Conservation (phyloP, 345 rosid genomes). For the Linum usitatissimum region DNA sequence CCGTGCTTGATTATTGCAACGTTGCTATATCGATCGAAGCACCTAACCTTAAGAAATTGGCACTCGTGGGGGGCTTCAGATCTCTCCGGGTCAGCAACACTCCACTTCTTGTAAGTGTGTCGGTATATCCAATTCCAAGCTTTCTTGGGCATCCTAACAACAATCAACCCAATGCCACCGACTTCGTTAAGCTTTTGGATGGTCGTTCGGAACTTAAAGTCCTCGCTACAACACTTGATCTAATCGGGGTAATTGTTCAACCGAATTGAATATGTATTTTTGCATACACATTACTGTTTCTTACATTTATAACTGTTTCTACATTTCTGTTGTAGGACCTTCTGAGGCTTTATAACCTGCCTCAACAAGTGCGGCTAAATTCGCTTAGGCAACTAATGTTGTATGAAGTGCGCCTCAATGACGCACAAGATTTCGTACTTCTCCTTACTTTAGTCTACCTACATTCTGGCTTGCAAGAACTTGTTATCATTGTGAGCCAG, state of each 20-base stretch:
- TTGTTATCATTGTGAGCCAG: background rate
- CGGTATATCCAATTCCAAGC: background rate
- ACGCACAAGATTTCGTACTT: background rate
- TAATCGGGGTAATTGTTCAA: no score
- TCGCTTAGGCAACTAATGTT: background rate
- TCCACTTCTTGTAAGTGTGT: background rate
- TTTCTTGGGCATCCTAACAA: background rate
- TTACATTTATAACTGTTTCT: no score
- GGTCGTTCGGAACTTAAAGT: no score
- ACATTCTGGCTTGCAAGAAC: conserved; percentile 3
- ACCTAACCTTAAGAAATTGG: background rate
- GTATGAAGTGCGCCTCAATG: background rate
- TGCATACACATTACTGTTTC: background rate
- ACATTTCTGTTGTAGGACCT: background rate
- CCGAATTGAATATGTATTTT: background rate
- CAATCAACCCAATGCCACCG: no score
- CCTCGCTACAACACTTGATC: no score
- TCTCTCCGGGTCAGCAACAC: background rate
- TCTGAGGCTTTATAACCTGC: background rate
- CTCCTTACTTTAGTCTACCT: background rate
- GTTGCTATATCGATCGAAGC: background rate
- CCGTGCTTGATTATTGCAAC: background rate
- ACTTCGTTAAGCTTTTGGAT: background rate
- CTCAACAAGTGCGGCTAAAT: background rate
- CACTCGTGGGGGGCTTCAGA: background rate